Base-by-base conservation (phyloP, 2,329 filamentous ascomycete species). In the Fusarium brachygibbosum region DNA sequence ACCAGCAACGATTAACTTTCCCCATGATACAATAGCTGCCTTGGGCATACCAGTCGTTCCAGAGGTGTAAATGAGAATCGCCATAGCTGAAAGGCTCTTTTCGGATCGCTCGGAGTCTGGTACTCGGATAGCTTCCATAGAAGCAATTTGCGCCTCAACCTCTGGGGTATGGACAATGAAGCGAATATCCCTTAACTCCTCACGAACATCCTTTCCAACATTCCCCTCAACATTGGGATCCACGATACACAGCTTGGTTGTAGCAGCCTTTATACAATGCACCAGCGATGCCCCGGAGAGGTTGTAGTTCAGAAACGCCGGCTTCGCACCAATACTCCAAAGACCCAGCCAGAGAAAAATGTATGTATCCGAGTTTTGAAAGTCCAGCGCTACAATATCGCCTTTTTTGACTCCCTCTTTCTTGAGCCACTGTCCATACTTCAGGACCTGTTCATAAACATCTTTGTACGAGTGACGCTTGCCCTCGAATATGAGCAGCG, bases 281-380 rank as follows among this genome's bases (percentile, higher is more conserved):
- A 87, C 78, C 65, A 97, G 82, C 1, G 93, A 85, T 29, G 90
- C 87, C 14, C 89, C 90, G 0, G 86, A 85, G 49, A 97, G 82
- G 76, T 96, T 96, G 80, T 94, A 95, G 79, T 97, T 97, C 80
- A 97, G 91, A 72, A 96, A 93, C 0, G 93, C 93, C 1, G 93
- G 93, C 58, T 89, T 89, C 0, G 92, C 93, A 13, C 94, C 94
- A 61, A 97, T 88, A 31, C 90, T 88, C 93, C 93, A 97, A 32
- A 97, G 80, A 0, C 90, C 93, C 56, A 94, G 83, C 85, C 90
- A 88, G 11, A 97, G 67, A 76, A 94, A 92, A 29, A 95, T 75
- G 74, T 93, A 95, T 5, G 86, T 85, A n/a, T 93, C 89, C 40
- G 89, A 92, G 76, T 97, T 97, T 79, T 91, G 90, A 70, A 93